These are phyloP conservation scores for Xylaria sp. DNA, from an alignment of 2,329 filamentous ascomycete genomes.

Conservation along the genomic window DNA sequence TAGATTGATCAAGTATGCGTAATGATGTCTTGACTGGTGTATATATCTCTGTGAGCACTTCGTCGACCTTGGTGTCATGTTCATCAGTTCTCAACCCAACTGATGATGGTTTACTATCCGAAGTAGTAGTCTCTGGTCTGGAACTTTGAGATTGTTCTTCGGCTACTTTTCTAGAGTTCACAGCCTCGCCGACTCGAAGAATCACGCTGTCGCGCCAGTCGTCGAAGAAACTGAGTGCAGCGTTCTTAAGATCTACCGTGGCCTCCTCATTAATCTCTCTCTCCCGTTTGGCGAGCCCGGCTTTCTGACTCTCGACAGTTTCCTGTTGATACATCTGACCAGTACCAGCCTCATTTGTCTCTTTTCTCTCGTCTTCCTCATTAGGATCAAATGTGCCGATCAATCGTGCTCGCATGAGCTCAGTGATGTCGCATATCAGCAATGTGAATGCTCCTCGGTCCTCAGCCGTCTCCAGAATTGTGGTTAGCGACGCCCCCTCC, in stretches of 20 bases:
- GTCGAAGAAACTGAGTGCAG: slow-evolving; percentile 46
- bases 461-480: slow-evolving; percentile 42
- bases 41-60: slow-evolving; percentile 63
- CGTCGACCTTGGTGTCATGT: slow-evolving; percentile 58
- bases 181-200: slow-evolving; percentile 45
- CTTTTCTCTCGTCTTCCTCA: slow-evolving; percentile 24
- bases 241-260: slow-evolving; percentile 43
- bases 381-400: slow-evolving; percentile 42
- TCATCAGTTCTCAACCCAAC: slow-evolving; percentile 35
- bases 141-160: slow-evolving; percentile 38
- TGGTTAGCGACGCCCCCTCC: slow-evolving; percentile 45
- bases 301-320: slow-evolving; percentile 36
- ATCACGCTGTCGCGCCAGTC: slow-evolving; percentile 47
- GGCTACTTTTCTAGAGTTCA: slow-evolving; percentile 43
- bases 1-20: slow-evolving; percentile 67
- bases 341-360: slow-evolving; percentile 13
- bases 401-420: slow-evolving; percentile 43
- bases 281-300: slow-evolving; percentile 40
- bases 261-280: slow-evolving; percentile 44
- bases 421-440: slow-evolving; percentile 44
- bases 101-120: slow-evolving; percentile 8
- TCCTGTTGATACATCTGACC: slow-evolving; percentile 31
- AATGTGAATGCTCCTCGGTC: slow-evolving; percentile 45
- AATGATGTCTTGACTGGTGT: slow-evolving; percentile 71
- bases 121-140: slow-evolving; percentile 30